Evolutionary conservation across 345 rosid species (phyloP).

Genomic region (Geranium rotundifolium): DNA sequence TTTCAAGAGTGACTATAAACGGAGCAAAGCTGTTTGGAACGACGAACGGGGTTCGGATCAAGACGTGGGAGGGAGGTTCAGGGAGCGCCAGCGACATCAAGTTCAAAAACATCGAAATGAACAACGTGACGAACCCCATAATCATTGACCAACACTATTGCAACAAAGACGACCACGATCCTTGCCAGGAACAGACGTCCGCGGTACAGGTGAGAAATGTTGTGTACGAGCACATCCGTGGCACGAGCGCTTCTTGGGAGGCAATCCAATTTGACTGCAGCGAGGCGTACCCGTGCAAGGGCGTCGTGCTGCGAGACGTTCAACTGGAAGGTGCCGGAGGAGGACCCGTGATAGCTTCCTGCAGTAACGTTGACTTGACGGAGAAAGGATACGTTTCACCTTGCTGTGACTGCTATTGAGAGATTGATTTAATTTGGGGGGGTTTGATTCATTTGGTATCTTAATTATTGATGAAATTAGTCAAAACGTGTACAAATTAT

Average conservation of each 20-base stretch:
- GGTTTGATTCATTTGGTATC: too few relatives aligned
- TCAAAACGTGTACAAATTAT: too few relatives aligned
- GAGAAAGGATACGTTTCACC: slow-evolving; percentile 46
- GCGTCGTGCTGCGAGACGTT: slow-evolving; percentile 43
- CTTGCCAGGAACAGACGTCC: slow-evolving; percentile 58
- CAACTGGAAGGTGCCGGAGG: slow-evolving; percentile 23
- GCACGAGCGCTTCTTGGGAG: slow-evolving; percentile 60
- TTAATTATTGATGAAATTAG: too few relatives aligned
- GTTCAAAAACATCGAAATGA: slow-evolving; percentile 61
- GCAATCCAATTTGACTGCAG: slow-evolving; percentile 63
- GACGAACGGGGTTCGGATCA: slow-evolving; percentile 74
- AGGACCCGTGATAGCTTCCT: slow-evolving; percentile 25
- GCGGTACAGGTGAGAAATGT: slow-evolving; percentile 64
- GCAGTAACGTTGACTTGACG: slow-evolving; percentile 35
- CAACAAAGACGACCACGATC: slow-evolving; percentile 47
- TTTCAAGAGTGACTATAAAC: slow-evolving; percentile 52
- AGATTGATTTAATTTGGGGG: too few relatives aligned
- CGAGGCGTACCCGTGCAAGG: slow-evolving; percentile 45
- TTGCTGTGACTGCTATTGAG: slow-evolving; percentile 25
- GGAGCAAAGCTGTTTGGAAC: slow-evolving; percentile 59
- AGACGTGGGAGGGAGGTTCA: slow-evolving; percentile 97
- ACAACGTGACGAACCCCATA: slow-evolving; percentile 66
- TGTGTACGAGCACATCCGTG: slow-evolving; percentile 54
- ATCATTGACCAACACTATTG: slow-evolving; percentile 80
- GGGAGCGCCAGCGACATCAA: slow-evolving; percentile 65